These are phyloP conservation scores for Phallus indusiatus DNA, from an alignment of 768 basidiomycete species.

Conservation along the genomic window DNA sequence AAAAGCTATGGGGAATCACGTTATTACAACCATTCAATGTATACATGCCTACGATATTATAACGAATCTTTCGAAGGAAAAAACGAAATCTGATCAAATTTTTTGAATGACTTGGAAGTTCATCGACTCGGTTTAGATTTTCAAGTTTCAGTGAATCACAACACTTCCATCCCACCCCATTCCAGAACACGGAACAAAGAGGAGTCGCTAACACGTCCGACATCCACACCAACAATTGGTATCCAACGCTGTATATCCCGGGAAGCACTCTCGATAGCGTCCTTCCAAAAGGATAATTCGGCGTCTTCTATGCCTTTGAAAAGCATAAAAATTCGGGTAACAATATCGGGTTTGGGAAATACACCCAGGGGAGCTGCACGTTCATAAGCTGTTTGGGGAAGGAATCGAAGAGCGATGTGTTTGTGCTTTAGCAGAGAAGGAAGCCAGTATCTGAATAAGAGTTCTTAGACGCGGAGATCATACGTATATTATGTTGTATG, in stretches of 20 bases:
- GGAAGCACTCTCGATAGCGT: conserved; percentile 13
- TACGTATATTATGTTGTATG: background rate
- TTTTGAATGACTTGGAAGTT: no score
- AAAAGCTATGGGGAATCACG: no score
- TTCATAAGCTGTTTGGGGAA: conserved; percentile 35
- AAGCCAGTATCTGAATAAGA: conserved; percentile 32
- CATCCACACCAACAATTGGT: conserved; percentile 27
- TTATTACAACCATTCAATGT: no score
- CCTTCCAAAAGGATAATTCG: conserved; percentile 20
- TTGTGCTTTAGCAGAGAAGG: conserved; percentile 31
- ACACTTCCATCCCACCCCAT: conserved; percentile 40
- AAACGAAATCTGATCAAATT: no score
- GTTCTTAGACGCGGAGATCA: background rate
- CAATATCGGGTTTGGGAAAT: conserved; percentile 31
- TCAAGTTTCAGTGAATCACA: background rate
- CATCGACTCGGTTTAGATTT: background rate
- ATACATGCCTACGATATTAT: no score
- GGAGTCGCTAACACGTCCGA: conserved; percentile 17
- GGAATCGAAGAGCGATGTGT: conserved; percentile 34
- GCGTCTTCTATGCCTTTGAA: conserved; percentile 28
- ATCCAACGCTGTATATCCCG: conserved; percentile 23
- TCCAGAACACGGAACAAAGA: conserved; percentile 32
- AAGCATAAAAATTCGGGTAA: conserved; percentile 39
- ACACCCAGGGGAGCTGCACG: conserved; percentile 29
- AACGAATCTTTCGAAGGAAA: no score